Evolutionary conservation across 163 green algal genomes (phyloP), one percentile per base, ranked within the genome.

Genomic region (Volvox carteri): DNA sequence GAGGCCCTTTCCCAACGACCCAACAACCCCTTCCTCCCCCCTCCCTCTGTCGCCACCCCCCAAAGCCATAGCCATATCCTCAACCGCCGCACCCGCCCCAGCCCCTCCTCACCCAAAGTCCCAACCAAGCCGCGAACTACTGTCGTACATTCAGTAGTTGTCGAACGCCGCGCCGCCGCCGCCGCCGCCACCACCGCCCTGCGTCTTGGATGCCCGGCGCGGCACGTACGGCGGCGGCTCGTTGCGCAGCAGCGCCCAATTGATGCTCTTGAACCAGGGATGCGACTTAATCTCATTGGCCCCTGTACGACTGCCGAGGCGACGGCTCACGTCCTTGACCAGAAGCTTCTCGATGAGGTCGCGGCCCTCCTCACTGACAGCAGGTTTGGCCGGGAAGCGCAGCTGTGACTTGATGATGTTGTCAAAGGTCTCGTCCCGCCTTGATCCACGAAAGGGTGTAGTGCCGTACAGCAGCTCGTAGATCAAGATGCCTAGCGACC

Each of bases 281-380:
- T 99, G 77, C 30, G 50, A 5, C 54, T 85, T 99, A 87, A 99
- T 96, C 60, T 99, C 98, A 86, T 99, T 97, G 23, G 98, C 98
- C 23, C 98, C 98, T 2, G 65, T 75, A n/a, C 90, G 90, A 72
- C 89, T 86, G 23, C 98, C 98, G 75, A 99, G 91, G 9, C 98
- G 93, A 86, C 97, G 91, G 0, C 76, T 85, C 0, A 96, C 94
- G 85, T 99, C 96, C 78, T 96, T 96, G 37, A 93, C 72, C 62
- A 99, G 94, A 58, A 99, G 94, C 90, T 94, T 79, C 28, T 81
- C 86, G 76, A 99, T 98, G 23, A 99, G 88, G 86, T 96, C 93
- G 25, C 83, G 85, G 1, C 54, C 83, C 37, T 90, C 91, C 6
- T 89, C 81, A 25, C 74, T 94, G 30, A 96, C 87, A 18, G 70